Evolutionary conservation across 179 eudicot genomes (phyloP).

Genomic region (Dionaea muscipula): DNA sequence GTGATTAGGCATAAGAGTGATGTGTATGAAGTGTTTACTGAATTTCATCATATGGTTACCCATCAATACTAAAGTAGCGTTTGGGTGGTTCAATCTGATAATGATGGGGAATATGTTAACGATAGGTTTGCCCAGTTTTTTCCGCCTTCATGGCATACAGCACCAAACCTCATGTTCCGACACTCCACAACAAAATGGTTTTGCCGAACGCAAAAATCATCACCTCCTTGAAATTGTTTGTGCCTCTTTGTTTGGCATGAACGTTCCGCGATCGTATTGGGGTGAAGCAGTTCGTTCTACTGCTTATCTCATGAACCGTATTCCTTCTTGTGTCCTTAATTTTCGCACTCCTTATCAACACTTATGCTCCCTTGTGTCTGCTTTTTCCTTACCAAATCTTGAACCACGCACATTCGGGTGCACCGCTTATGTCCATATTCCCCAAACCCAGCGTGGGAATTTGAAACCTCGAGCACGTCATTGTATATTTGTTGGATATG

Average conservation of each 20-base stretch:
- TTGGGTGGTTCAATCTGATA: neutral
- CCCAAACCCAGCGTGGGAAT: neutral
- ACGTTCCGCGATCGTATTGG: neutral
- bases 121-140: neutral
- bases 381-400: slow-evolving; percentile 4
- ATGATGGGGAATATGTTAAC: neutral
- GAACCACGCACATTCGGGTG: slow-evolving; percentile 12
- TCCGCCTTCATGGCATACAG: neutral
- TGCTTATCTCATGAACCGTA: slow-evolving; percentile 4
- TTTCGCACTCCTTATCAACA: slow-evolving; percentile 9
- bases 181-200: slow-evolving; percentile 5
- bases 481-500: slow-evolving; percentile 9
- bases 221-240: slow-evolving; percentile 4
- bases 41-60: neutral
- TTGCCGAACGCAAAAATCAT: slow-evolving; percentile 1
- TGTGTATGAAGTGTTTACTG: neutral
- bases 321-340: neutral
- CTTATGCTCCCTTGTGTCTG: neutral
- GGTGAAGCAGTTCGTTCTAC: slow-evolving; percentile 1
- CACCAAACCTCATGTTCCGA: neutral
- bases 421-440: slow-evolving; percentile 4
- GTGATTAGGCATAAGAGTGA: neutral
- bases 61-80: neutral
- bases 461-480: slow-evolving; percentile 8
- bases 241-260: slow-evolving; percentile 4